These are phyloP conservation scores for Glaciozyma antarctica DNA, from an alignment of 768 basidiomycete species.

Conservation along the genomic window DNA sequence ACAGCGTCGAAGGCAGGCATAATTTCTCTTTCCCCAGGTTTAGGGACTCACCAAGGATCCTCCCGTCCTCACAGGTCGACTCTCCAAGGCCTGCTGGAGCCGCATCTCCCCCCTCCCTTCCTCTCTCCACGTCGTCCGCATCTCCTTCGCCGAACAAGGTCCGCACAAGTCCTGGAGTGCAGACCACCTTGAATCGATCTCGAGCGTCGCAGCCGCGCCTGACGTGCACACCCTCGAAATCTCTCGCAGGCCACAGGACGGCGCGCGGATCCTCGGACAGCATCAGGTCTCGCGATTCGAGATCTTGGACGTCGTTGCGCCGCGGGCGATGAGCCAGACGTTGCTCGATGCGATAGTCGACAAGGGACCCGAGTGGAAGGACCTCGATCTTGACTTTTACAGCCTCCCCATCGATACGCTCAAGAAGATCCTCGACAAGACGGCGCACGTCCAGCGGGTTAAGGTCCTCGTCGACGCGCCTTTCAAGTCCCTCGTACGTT, in stretches of 20 bases:
- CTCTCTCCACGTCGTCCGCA: constrained; percentile 7
- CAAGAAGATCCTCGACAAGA: constrained; percentile 16
- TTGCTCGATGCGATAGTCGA: constrained; percentile 13
- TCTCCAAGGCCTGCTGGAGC: constrained; percentile 19
- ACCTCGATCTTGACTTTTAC: constrained; percentile 16
- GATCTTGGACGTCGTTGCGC: constrained; percentile 6
- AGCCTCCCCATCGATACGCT: constrained; percentile 7
- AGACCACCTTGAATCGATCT: constrained; percentile 23
- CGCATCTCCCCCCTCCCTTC: constrained; percentile 7
- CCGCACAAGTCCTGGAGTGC: constrained; percentile 28
- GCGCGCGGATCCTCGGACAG: constrained; percentile 10
- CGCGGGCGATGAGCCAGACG: background rate
- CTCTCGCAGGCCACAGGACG: constrained; percentile 1
- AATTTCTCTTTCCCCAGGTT: background rate
- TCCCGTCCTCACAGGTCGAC: constrained; percentile 9
- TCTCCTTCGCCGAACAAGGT: constrained; percentile 11
- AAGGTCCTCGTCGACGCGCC: constrained; percentile 18
- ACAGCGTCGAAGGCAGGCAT: constrained; percentile 19
- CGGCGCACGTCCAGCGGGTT: background rate
- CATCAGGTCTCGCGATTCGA: constrained; percentile 13
- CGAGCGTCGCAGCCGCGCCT: background rate
- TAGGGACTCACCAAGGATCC: background rate
- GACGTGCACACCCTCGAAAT: constrained; percentile 9
- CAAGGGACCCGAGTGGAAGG: constrained; percentile 7
- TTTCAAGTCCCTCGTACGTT: constrained; percentile 20